phyloP scores from a whole-genome alignment of 192 early-diverging fungal species.

The Hyaloraphidium curvatum region DNA sequence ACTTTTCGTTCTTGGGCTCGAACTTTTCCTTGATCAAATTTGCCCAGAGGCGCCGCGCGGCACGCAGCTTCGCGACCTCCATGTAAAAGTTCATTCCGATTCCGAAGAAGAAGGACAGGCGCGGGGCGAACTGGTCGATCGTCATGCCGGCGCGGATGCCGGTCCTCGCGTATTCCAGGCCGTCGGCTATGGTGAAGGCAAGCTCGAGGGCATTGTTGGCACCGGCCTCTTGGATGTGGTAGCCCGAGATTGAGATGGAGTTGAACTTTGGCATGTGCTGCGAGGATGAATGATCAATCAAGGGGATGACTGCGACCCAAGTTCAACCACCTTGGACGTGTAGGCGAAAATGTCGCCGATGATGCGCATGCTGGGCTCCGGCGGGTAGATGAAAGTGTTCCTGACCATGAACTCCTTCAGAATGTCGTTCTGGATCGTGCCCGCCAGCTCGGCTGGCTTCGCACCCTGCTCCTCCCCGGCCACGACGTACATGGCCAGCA shows the following conservation, averaged over 20 bases:
- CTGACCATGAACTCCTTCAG: conserved; percentile 89
- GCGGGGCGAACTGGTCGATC: conserved; percentile 70
- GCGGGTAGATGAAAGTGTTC: conserved; percentile 89
- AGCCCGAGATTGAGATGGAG: conserved; percentile 88
- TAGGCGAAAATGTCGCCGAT: conserved; percentile 83
- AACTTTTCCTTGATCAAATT: conserved; percentile 63
- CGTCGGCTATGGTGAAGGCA: conserved; percentile 83
- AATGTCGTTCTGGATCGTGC: conserved; percentile 85
- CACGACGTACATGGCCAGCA: conserved; percentile 79
- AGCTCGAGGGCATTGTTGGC: conserved; percentile 74
- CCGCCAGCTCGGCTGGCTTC: conserved; percentile 53
- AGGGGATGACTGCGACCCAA: background rate
- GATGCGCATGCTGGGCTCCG: conserved; percentile 69
- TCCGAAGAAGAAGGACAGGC: conserved; percentile 80
- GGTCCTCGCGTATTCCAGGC: conserved; percentile 59
- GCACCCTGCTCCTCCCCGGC: conserved; percentile 75
- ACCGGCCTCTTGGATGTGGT: conserved; percentile 84
- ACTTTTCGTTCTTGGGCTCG: conserved; percentile 55
- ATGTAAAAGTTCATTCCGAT: conserved; percentile 92
- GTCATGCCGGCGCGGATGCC: conserved; percentile 67
- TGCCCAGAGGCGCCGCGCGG: conserved; percentile 71
- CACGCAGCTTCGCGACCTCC: conserved; percentile 83
- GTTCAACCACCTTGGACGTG: conserved; percentile 35
- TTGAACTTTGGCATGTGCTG: conserved; percentile 84
- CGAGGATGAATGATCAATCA: background rate